Evolutionary conservation across 805 yeast species (phyloP), one percentile per base, ranked within the genome.

Genomic region (Candida qinlingensis): DNA sequence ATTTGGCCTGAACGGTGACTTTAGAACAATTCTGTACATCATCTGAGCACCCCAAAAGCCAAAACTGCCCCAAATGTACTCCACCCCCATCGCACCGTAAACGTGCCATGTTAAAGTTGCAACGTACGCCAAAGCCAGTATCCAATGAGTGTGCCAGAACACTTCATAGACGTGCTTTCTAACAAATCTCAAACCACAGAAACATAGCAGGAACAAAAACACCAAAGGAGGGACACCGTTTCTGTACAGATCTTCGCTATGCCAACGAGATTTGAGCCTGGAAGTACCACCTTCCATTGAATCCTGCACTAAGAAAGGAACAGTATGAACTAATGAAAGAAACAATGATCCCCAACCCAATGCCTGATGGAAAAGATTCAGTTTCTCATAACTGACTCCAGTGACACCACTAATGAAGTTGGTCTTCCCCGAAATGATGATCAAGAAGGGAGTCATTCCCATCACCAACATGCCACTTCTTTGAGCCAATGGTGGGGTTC

Each of bases 401-500:
- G 83, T 77, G 10, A 77, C 51, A 5, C 66, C 59, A 10, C 78
- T 69, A 39, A 79, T 69, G 46, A 77, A 54, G 57, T 79, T 80
- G 6, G 77, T 59, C 58, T 80, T 79, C 2, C 84, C 83, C 0
- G 80, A 71, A 48, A 79, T 47, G 4, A 77, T 64, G 46, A 72
- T 70, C 37, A 78, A 60, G 55, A 77, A 75, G 0, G 84, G 83
- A 7, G 75, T 67, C 41, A 78, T 61, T 0, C 80, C 79, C 33
- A 71, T 64, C 1, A 78, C 71, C 72, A 74, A 71, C 30, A 76
- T 51, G 3, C 83, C 83, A 1, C 82, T 66, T 42, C 84, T 61
- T 1, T 76, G 73, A 0, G 80, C 80, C 35, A 80, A 50, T 8
- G 83, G 84, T n/a, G 83, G 80, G 4, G 80, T 68, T 2, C 84